Evolutionary conservation across 2,329 filamentous ascomycete genomes (phyloP), one percentile per base, ranked within the genome.

Genomic region (Neofusicoccum umdonicola): DNA sequence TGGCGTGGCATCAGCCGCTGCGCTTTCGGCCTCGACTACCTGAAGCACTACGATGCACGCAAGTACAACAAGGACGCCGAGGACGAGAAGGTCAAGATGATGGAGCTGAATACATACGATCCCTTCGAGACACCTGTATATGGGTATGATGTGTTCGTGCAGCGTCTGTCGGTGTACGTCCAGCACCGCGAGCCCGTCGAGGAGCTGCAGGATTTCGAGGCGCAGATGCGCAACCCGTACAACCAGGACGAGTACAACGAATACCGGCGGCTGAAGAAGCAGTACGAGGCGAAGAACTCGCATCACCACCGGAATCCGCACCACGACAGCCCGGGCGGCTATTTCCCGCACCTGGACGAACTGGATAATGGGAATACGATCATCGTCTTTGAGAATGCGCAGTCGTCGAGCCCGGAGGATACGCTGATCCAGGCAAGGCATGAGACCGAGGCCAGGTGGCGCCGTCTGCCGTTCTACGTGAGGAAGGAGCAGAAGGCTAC

Each of bases 401-500:
- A 82, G 34, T 80, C 80, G 1, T 76, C 77, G 17, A 77, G 75
- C 11, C 78, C 82, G 31, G 76, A 81, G 42, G 81, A 85, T 67
- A 85, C 82, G 1, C 67, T 85, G 9, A 79, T 85, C 19, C 74
- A 80, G 2, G 82, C 83, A 3, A 76, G 83, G 13, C 77, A 81
- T 50, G 79, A 83, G 64, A 78, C 82, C 54, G 83, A 85, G 69
- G 76, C 76, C n/a, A 76, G 80, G n/a, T 85, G 83, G 83, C 77
- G 82, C 8, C 74, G 83, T 4, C 71, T 85, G 5, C 81, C 82
- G 0, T 84, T 84, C 67, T 83, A 82, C 65, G 74, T 84, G 0
- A 77, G 77, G 2, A 77, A 77, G 37, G 78, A 81, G 56, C 78
- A 82, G 11, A 74, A 75, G 13, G 74, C 76, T 1, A 76, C 76